Percentiles rank a stretch among this genome's conserved stretches.
These are phyloP conservation scores for Moniliella sp. DNA, from an alignment of 1,284 basidiomycete genomes.

Conservation along the genomic window DNA sequence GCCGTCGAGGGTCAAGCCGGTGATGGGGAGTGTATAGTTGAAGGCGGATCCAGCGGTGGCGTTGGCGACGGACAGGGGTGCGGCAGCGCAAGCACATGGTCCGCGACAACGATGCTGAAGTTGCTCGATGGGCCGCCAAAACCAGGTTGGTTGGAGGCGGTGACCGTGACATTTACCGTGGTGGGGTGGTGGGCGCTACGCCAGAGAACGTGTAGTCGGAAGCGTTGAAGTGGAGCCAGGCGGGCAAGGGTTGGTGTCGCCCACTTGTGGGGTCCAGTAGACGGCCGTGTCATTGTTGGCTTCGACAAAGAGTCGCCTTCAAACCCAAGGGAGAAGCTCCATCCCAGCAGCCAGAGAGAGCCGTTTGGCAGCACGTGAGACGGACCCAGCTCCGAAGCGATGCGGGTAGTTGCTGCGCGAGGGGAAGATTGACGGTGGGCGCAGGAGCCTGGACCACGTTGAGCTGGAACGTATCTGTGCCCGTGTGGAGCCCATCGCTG, in stretches of 20 bases:
- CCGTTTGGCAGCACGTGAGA: slow-evolving; percentile 18
- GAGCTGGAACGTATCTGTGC: slow-evolving; percentile 9
- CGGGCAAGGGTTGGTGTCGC: slow-evolving; percentile 51
- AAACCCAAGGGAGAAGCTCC: slow-evolving; percentile 81
- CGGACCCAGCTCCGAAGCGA: slow-evolving; percentile 12
- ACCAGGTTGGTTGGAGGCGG: too few species aligned
- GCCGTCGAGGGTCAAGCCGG: too few species aligned
- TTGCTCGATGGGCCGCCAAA: too few species aligned
- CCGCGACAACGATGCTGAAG: too few species aligned
- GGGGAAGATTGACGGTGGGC: slow-evolving; percentile 14
- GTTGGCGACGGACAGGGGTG: too few species aligned
- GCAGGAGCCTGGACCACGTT: slow-evolving; percentile 12
- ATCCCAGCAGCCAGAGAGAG: slow-evolving; percentile 49
- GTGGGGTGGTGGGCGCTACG: slow-evolving; percentile 47
- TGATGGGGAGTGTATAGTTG: too few species aligned
- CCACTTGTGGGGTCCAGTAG: slow-evolving; percentile 48
- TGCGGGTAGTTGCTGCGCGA: slow-evolving; percentile 20
- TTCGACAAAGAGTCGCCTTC: slow-evolving; percentile 46
- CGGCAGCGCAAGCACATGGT: too few species aligned
- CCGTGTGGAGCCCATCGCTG: slow-evolving; percentile 3
- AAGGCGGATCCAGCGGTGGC: too few species aligned
- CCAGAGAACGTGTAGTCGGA: slow-evolving; percentile 56
- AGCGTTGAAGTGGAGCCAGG: slow-evolving; percentile 54
- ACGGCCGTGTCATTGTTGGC: slow-evolving; percentile 35
- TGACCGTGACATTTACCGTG: too few species aligned